Percentiles rank a stretch among this genome's conserved stretches.
Evolutionary conservation across 2,329 filamentous ascomycete genomes (phyloP).

Genomic region (Epichloe elymi): DNA sequence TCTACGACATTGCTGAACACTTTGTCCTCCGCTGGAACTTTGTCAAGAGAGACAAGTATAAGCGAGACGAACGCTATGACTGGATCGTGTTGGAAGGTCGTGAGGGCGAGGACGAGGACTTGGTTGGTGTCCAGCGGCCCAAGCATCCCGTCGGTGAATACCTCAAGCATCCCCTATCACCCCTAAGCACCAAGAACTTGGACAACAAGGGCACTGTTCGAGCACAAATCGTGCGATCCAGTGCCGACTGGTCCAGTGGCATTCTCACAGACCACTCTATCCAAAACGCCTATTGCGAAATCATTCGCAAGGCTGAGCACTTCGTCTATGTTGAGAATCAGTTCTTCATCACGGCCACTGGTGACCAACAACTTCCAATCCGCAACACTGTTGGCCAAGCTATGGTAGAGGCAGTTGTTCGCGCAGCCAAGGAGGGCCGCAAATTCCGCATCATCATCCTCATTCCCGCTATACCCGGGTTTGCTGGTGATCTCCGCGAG

Average conservation of each 20-base stretch:
- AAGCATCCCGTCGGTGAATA: slow-evolving; percentile 85
- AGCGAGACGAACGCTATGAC: slow-evolving; percentile 69
- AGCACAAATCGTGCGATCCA: slow-evolving; percentile 80
- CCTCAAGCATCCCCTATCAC: slow-evolving; percentile 61
- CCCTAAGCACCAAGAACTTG: slow-evolving; percentile 52
- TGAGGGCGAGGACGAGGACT: slow-evolving; percentile 65
- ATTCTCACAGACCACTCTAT: slow-evolving; percentile 77
- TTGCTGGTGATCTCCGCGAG: slow-evolving; percentile 78
- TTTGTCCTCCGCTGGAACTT: slow-evolving; percentile 96
- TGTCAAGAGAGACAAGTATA: slow-evolving; percentile 94
- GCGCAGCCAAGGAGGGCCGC: slow-evolving; percentile 65
- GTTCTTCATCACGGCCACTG: slow-evolving; percentile 94
- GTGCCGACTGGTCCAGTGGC: slow-evolving; percentile 85
- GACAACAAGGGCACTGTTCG: slow-evolving; percentile 59
- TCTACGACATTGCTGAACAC: slow-evolving; percentile 91
- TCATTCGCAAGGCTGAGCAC: slow-evolving; percentile 79
- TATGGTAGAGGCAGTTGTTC: slow-evolving; percentile 81
- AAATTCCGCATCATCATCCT: slow-evolving; percentile 87
- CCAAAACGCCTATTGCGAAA: slow-evolving; percentile 72
- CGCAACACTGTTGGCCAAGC: slow-evolving; percentile 78
- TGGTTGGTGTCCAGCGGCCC: slow-evolving; percentile 78
- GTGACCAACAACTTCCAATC: slow-evolving; percentile 72
- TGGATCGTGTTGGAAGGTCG: slow-evolving; percentile 74
- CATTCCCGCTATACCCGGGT: slow-evolving; percentile 85
- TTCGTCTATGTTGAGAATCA: slow-evolving; percentile 98